phyloP scores from a whole-genome alignment of 2,329 filamentous ascomycete genomes.

The Aspergillus spinulosporus region DNA sequence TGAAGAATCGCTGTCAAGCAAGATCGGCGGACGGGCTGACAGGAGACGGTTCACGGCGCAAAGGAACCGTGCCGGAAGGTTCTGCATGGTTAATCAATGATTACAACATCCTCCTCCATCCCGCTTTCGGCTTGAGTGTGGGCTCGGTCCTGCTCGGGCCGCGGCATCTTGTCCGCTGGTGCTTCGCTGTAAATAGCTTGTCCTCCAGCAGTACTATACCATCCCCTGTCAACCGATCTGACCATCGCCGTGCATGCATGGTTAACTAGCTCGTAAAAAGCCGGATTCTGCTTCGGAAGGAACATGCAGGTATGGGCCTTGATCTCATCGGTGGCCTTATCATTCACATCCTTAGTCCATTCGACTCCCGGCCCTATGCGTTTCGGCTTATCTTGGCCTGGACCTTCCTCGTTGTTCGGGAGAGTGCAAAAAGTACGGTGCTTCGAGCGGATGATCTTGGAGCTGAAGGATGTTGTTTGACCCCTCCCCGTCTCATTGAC shows the following conservation, averaged over 20 bases:
- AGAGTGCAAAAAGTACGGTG: conserved; percentile 88
- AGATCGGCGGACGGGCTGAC: not conserved
- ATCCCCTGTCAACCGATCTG: conserved; percentile 42
- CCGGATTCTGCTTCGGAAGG: conserved; percentile 44
- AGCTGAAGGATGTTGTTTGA: conserved; percentile 30
- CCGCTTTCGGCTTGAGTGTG: conserved; percentile 22
- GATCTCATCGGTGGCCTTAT: conserved; percentile 75
- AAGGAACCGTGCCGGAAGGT: conserved; percentile 4
- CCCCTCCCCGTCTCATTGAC: not conserved
- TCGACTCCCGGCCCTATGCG: conserved; percentile 44
- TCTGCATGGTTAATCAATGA: conserved; percentile 30
- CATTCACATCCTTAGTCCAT: conserved; percentile 75
- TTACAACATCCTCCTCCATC: conserved; percentile 36
- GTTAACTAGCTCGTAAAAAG: conserved; percentile 43
- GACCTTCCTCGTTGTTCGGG: conserved; percentile 55
- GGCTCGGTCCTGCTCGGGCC: conserved; percentile 15
- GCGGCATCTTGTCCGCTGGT: conserved; percentile 17
- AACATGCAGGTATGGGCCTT: conserved; percentile 68
- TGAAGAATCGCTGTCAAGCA: not conserved
- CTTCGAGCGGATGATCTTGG: conserved; percentile 47
- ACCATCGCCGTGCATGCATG: conserved; percentile 42
- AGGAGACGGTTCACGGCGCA: not conserved
- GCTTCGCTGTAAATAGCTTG: conserved; percentile 24
- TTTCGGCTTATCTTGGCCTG: conserved; percentile 27
- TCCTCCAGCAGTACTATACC: conserved; percentile 37